Percentiles rank a stretch among this genome's conserved stretches.
These are phyloP conservation scores for Beauveria caledonica DNA, from an alignment of 2,329 filamentous ascomycete genomes.

Conservation along the genomic window DNA sequence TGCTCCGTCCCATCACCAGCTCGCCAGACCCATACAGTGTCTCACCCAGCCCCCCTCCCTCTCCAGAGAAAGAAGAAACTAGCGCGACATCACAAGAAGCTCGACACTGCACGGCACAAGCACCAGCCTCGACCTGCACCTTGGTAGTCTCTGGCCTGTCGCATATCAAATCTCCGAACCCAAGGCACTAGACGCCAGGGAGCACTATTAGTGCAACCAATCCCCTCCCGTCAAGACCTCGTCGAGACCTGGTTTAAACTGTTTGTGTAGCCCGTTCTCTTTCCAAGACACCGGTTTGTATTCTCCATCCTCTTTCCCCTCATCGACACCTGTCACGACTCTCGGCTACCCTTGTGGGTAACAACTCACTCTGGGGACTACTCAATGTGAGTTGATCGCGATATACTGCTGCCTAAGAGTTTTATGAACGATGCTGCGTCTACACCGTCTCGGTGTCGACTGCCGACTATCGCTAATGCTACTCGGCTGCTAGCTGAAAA, in stretches of 20 bases:
- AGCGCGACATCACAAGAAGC: conserved; percentile 25
- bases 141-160: conserved; percentile 22
- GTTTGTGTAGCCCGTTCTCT: conserved; percentile 21
- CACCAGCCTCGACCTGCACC: conserved; percentile 22
- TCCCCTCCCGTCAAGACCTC: conserved; percentile 28
- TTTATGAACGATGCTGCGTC: not conserved
- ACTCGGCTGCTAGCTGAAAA: not conserved
- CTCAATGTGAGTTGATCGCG: conserved; percentile 44
- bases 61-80: conserved; percentile 26
- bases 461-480: not conserved
- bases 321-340: conserved; percentile 27
- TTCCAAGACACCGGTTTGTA: conserved; percentile 32
- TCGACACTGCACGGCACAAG: conserved; percentile 23
- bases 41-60: conserved; percentile 26
- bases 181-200: conserved; percentile 21
- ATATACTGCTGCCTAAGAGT: not conserved
- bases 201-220: conserved; percentile 22
- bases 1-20: conserved; percentile 26
- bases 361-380: conserved; percentile 39
- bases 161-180: conserved; percentile 33
- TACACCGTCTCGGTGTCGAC: not conserved
- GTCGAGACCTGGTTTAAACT: conserved; percentile 31
- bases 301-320: conserved; percentile 24
- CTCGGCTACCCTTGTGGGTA: conserved; percentile 25
- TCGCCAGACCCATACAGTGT: conserved; percentile 22